phyloP scores from a whole-genome alignment of 257 asterid species.

The Handroanthus guayacan region DNA sequence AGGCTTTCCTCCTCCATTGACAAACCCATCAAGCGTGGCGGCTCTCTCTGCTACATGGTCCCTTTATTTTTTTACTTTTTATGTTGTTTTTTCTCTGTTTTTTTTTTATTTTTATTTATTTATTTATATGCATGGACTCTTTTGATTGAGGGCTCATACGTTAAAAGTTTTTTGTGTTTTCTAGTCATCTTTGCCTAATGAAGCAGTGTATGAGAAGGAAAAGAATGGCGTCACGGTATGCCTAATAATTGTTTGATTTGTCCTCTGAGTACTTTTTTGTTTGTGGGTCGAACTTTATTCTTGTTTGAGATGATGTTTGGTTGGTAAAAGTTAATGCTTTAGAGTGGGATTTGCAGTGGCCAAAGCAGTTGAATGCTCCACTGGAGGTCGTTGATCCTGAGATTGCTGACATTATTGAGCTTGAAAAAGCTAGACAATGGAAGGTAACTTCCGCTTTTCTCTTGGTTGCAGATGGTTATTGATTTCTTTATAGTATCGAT shows the following conservation, averaged over 20 bases:
- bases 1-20: conserved; percentile 73
- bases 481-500: not conserved
- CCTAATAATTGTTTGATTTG: conserved; percentile 30
- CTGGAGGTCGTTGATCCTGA: conserved; percentile 80
- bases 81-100: not conserved
- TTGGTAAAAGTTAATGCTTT: conserved; percentile 14
- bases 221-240: conserved; percentile 75
- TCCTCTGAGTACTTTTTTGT: not conserved
- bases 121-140: not conserved
- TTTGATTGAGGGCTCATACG: conserved; percentile 12
- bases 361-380: conserved; percentile 81
- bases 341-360: conserved; percentile 62
- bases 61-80: not conserved
- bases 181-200: conserved; percentile 79
- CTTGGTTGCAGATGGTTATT: conserved; percentile 13
- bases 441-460: conserved; percentile 55
- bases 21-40: conserved; percentile 71
- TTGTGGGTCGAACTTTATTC: not conserved
- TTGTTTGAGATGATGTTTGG: not conserved
- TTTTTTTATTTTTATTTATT: not conserved
- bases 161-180: not conserved
- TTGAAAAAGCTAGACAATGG: conserved; percentile 91
- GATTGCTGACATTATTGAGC: conserved; percentile 89
- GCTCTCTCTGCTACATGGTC: conserved; percentile 80
- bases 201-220: conserved; percentile 86